These are phyloP conservation scores for Isatis lusitanica DNA, from an alignment of 441 rosid species.

Conservation along the genomic window DNA sequence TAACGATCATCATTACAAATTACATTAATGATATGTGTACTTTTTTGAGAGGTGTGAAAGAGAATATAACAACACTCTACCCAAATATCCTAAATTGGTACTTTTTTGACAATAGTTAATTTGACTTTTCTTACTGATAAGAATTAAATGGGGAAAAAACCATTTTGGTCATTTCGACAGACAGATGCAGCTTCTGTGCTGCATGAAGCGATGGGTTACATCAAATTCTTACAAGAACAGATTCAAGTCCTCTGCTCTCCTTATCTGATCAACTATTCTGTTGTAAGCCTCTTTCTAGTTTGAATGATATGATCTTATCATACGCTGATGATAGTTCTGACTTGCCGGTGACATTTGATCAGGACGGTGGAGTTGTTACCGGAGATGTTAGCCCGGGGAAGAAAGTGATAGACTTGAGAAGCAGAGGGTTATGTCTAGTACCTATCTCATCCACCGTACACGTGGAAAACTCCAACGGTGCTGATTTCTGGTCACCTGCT, in stretches of 20 bases:
- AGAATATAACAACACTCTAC: slow-evolving; percentile 8
- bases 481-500: slow-evolving; percentile 88
- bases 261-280: slow-evolving; percentile 54
- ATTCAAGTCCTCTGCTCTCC: slow-evolving; percentile 84
- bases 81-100: slow-evolving; percentile 23
- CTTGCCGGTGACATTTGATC: slow-evolving; percentile 10
- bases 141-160: background rate
- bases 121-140: slow-evolving; percentile 21
- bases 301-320: background rate
- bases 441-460: slow-evolving; percentile 63
- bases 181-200: slow-evolving; percentile 91
- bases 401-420: slow-evolving; percentile 56
- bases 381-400: slow-evolving; percentile 33
- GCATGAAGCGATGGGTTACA: slow-evolving; percentile 95
- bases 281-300: slow-evolving; percentile 40
- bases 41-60: slow-evolving; percentile 1
- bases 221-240: slow-evolving; percentile 89
- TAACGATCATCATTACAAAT: slow-evolving; percentile 7
- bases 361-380: slow-evolving; percentile 27
- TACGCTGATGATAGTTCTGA: background rate
- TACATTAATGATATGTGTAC: slow-evolving; percentile 21
- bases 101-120: background rate
- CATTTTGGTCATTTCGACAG: slow-evolving; percentile 42
- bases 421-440: slow-evolving; percentile 80
- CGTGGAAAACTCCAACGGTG: slow-evolving; percentile 69